A percentile compares a stretch with the other conserved stretches of the same genome.
These are phyloP conservation scores for Coemansia sp. DNA, from an alignment of 192 early-diverging fungal genomes.

Conservation along the genomic window DNA sequence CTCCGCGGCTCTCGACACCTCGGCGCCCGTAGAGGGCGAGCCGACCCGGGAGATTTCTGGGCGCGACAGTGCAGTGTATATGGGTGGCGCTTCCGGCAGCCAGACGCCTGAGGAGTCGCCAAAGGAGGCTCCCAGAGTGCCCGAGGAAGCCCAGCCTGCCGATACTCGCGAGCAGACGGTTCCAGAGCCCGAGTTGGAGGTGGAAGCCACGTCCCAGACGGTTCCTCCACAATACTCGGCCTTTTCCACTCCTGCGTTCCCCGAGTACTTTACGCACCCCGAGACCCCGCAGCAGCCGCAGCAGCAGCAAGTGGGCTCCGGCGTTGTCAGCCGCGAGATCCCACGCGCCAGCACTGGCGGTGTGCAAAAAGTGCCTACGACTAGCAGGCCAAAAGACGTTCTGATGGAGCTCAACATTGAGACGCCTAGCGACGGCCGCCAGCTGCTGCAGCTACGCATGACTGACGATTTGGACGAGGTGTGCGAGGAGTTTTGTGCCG, in stretches of 20 bases:
- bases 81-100: constrained; percentile 20
- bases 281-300: constrained; percentile 15
- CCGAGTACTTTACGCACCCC: constrained; percentile 41
- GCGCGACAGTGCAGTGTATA: constrained; percentile 46
- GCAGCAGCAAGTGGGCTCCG: constrained; percentile 19
- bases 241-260: constrained; percentile 44
- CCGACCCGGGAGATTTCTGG: constrained; percentile 10
- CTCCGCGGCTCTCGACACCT: constrained; percentile 3
- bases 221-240: constrained; percentile 24
- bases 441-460: constrained; percentile 38
- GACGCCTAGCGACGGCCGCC: constrained; percentile 36
- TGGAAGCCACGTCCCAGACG: background rate
- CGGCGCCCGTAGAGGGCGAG: constrained; percentile 5
- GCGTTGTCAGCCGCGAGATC: constrained; percentile 22
- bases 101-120: background rate
- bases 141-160: background rate
- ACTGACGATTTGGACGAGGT: constrained; percentile 32
- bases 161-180: background rate
- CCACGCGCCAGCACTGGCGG: constrained; percentile 27
- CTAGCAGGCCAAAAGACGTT: constrained; percentile 33
- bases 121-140: constrained; percentile 3
- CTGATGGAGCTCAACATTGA: constrained; percentile 54
- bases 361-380: background rate
- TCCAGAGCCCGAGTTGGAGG: background rate
- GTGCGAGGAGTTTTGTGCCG: constrained; percentile 39